A percentile compares a stretch with the other conserved stretches of the same genome.
These are phyloP conservation scores for Solanum sitiens DNA, from an alignment of 257 asterid species.

Conservation along the genomic window DNA sequence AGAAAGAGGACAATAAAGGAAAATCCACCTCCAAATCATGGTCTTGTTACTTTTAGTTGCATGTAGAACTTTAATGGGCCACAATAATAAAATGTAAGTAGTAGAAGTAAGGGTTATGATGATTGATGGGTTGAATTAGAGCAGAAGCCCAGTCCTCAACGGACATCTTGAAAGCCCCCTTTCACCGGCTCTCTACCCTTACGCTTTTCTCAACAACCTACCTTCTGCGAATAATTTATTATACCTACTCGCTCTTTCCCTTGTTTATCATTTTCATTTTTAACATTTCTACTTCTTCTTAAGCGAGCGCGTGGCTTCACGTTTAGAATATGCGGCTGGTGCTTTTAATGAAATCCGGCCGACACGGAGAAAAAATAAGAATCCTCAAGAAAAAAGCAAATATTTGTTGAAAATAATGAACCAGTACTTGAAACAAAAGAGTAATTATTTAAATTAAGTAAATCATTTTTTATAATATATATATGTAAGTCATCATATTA, in stretches of 20 bases:
- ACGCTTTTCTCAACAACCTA: background rate
- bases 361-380: conserved; percentile 20
- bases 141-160: conserved; percentile 10
- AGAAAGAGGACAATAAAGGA: background rate
- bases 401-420: background rate
- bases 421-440: background rate
- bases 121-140: conserved; percentile 20
- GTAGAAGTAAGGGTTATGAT: background rate
- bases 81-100: background rate
- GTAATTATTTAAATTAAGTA: background rate
- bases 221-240: background rate
- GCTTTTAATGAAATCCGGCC: conserved; percentile 5
- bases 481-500: background rate
- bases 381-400: background rate
- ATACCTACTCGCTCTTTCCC: background rate
- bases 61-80: background rate
- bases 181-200: conserved; percentile 17
- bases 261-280: background rate
- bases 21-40: background rate
- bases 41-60: background rate
- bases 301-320: background rate
- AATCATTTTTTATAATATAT: background rate
- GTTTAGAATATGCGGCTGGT: background rate
- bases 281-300: background rate
- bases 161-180: conserved; percentile 29